A percentile compares a stretch with the other conserved stretches of the same genome.
Conservation (phyloP, 768 basidiomycete species). For the Calocybe gangraenosa region DNA sequence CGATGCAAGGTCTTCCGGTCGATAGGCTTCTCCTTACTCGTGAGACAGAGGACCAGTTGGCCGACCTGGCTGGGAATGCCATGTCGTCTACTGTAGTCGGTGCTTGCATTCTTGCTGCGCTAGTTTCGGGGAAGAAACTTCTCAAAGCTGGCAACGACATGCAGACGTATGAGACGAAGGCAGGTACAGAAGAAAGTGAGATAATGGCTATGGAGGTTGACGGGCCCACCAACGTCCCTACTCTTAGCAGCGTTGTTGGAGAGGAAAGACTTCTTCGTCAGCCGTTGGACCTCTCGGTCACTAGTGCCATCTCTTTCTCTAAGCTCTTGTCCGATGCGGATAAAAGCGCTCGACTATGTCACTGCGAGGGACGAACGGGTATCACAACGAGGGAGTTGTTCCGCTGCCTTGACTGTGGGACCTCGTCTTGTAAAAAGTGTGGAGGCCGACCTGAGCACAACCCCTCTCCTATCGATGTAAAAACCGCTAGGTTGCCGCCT, state of each 20-base stretch:
- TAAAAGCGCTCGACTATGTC: constrained; percentile 74
- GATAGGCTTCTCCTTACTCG: constrained; percentile 89
- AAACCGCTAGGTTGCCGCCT: constrained; percentile 61
- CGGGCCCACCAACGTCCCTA: constrained; percentile 5
- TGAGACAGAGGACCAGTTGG: constrained; percentile 90
- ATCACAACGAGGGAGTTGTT: constrained; percentile 65
- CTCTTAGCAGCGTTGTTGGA: constrained; percentile 60
- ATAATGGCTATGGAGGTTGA: constrained; percentile 50
- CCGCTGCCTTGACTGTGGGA: constrained; percentile 72
- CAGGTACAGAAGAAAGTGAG: constrained; percentile 25
- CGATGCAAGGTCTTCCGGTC: constrained; percentile 92
- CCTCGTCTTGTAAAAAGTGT: constrained; percentile 79
- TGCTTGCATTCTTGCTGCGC: constrained; percentile 78
- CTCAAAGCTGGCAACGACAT: constrained; percentile 64
- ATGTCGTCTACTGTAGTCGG: constrained; percentile 98
- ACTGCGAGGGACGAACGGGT: constrained; percentile 85
- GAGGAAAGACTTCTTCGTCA: constrained; percentile 61
- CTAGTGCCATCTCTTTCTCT: constrained; percentile 40
- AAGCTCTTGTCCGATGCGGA: constrained; percentile 62
- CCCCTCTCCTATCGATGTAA: constrained; percentile 50
- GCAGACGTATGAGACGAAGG: constrained; percentile 66
- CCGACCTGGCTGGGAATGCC: constrained; percentile 93
- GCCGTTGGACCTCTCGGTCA: constrained; percentile 65
- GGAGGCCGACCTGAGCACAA: constrained; percentile 91
- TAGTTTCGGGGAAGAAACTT: constrained; percentile 62